Evolutionary conservation across 805 yeast genomes (phyloP), one percentile per base, ranked within the genome.

Genomic region (Lachancea quebecensis): DNA sequence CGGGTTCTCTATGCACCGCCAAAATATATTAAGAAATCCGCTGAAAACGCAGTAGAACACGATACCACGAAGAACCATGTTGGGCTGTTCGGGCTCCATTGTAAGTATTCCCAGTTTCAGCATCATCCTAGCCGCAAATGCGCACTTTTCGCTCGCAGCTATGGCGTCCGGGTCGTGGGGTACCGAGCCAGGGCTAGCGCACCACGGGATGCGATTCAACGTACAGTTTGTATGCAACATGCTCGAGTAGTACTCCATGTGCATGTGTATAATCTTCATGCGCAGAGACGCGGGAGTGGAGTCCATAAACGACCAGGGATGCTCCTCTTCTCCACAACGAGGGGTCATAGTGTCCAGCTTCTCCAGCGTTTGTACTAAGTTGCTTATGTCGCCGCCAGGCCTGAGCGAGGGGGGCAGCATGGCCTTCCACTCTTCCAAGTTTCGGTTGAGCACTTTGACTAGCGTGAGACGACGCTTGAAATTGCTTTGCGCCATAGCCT

Each of bases 181-280:
- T 12, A 4, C 14, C 14, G 12, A 17, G 14, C 9, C 29, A 15
- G 37, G n/a, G 10, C 28, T 14, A 4, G 32, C 12, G n/a, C 12
- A 21, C 46, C 46, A 44, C 14, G 46, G 46, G 18, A 17, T 38
- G 10, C 30, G 17, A n/a, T 27, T 27, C 15, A 44, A 25, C 25
- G 39, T 38, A 18, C 46, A 34, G 33, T 38, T 38, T 10, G 42
- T 44, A 35, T 38, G 35, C 41, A 44, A 18, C 21, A 44, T 10
- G 39, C 30, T 44, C 39, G 39, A 33, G 28, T 44, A 44, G 28
- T 44, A 44, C 15, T 38, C 46, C 39, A 39, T 21, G 14, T 38
- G 35, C 39, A 44, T 17, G 18, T 6, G 27, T n/a, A 38, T 9
- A 10, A 44, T 33, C 14, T 27, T 38, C 11, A 18, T 4, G 10